Evolutionary conservation across 2,329 filamentous ascomycete species (phyloP), one percentile per base, ranked within the genome.

Genomic region (Cylindrodendrum hubeiense): DNA sequence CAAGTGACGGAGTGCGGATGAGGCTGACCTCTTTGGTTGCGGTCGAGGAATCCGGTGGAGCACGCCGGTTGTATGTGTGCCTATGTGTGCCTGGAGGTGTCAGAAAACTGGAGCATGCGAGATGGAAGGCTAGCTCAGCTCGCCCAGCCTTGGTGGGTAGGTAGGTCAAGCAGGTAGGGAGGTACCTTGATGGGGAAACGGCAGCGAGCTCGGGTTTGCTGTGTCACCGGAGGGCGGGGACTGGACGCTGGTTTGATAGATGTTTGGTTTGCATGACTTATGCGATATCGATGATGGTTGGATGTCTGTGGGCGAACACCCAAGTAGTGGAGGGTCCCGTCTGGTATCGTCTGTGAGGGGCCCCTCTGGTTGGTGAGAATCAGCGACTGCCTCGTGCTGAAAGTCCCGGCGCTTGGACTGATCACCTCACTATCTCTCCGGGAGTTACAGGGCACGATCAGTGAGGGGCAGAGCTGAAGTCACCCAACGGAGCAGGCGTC

Each of bases 21-120:
- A 53, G 47, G 60, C 47, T 50, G 39, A 28, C 30, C 39, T 50
- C 24, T 51, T 34, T 47, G 50, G 51, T 56, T 56, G 63, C 39
- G 59, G 55, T 55, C 55, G 49, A 57, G 49, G 58, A 44, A 56
- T 55, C 30, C 39, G 34, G 54, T 55, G 61, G 61, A 67, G 52
- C 57, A 69, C 59, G 47, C 21, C n/a, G 19, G 44, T 17, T 58
- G 26, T 19, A 46, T 54, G 34, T 56, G 39, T 24, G 41, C 41
- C 39, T 46, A 22, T 55, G 61, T 50, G 50, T 55, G 55, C 61
- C 61, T 59, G 47, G 55, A 64, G 50, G 26, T 41, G 41, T 50
- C 37, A 37, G 50, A 64, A 58, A 64, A 59, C 55, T 50, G 41
- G 49, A 39, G 55, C 56, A 47, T 50, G 47, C 12, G 34, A 34